Evolutionary conservation across 352 stramenopile species (phyloP).

Genomic region (Pythium diclinum): DNA sequence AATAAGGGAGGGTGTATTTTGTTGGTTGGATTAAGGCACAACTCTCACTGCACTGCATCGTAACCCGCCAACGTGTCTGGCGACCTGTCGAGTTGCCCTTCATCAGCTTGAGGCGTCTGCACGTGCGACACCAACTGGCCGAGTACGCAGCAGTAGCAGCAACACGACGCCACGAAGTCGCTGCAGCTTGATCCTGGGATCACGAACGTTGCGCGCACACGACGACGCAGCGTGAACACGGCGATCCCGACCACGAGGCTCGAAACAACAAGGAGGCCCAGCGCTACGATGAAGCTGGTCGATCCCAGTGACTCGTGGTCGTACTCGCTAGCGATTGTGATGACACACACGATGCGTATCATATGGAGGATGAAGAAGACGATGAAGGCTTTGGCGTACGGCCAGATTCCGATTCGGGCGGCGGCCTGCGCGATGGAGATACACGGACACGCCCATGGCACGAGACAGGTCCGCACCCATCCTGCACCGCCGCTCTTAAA

Average conservation of each 20-base stretch:
- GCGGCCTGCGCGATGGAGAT: conserved; percentile 22
- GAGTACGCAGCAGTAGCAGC: conserved; percentile 13
- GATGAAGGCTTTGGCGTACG: conserved; percentile 6
- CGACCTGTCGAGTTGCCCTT: background rate
- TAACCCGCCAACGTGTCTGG: conserved; percentile 9
- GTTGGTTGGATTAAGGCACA: background rate
- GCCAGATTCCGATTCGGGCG: conserved; percentile 16
- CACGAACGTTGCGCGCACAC: conserved; percentile 4
- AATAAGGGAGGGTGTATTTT: too few relatives aligned
- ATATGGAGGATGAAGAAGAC: conserved; percentile 20
- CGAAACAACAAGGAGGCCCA: conserved; percentile 1
- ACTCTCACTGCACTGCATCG: background rate
- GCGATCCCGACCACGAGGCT: conserved; percentile 1
- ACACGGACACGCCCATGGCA: conserved; percentile 19
- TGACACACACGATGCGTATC: conserved; percentile 12
- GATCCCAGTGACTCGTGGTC: background rate
- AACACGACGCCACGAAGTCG: conserved; percentile 7
- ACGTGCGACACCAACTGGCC: conserved; percentile 17
- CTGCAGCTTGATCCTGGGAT: conserved; percentile 9
- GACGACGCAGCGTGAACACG: conserved; percentile 7
- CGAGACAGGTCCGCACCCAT: conserved; percentile 13
- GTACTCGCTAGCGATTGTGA: background rate
- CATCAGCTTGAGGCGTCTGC: background rate
- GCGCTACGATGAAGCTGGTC: background rate
- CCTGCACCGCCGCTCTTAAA: conserved; percentile 9